A percentile compares a stretch with the other conserved stretches of the same genome.
These are phyloP conservation scores for Monotropa hypopitys DNA, from an alignment of 179 eudicot genomes.

Conservation along the genomic window DNA sequence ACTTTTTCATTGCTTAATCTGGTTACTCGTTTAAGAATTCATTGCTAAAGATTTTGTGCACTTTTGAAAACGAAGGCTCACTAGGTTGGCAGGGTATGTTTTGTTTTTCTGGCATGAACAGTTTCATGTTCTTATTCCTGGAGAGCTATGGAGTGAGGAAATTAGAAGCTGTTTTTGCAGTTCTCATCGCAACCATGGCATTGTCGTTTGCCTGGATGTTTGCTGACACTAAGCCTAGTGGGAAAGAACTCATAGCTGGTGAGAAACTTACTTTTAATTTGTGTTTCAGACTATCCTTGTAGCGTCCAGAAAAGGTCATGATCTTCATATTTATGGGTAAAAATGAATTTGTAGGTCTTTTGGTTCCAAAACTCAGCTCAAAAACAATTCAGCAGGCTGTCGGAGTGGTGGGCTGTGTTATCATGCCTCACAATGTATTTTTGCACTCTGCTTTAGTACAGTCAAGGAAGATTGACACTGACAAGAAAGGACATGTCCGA, in stretches of 20 bases:
- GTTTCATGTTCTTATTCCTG: slow-evolving; percentile 62
- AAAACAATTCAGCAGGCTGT: slow-evolving; percentile 57
- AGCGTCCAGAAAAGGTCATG: neutral
- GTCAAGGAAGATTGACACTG: slow-evolving; percentile 45
- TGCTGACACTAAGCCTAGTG: slow-evolving; percentile 23
- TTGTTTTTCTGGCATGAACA: slow-evolving; percentile 17
- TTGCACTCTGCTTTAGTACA: slow-evolving; percentile 75
- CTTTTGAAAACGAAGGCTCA: neutral
- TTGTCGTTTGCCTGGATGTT: slow-evolving; percentile 27
- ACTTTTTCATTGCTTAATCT: neutral
- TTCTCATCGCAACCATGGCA: slow-evolving; percentile 45
- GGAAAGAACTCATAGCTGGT: slow-evolving; percentile 17
- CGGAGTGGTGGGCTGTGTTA: slow-evolving; percentile 62
- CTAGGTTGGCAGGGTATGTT: slow-evolving; percentile 8
- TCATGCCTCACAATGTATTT: slow-evolving; percentile 65
- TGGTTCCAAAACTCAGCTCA: slow-evolving; percentile 50
- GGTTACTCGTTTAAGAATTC: neutral
- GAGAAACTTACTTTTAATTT: slow-evolving; percentile 5
- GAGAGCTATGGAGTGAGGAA: slow-evolving; percentile 86
- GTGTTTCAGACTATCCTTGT: neutral
- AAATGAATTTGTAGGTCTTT: slow-evolving; percentile 27
- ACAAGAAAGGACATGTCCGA: slow-evolving; percentile 43
- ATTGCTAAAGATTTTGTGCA: neutral
- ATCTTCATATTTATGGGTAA: neutral
- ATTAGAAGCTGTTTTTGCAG: slow-evolving; percentile 68